phyloP scores from a whole-genome alignment of 768 basidiomycete genomes.

The Mycena indigotica region DNA sequence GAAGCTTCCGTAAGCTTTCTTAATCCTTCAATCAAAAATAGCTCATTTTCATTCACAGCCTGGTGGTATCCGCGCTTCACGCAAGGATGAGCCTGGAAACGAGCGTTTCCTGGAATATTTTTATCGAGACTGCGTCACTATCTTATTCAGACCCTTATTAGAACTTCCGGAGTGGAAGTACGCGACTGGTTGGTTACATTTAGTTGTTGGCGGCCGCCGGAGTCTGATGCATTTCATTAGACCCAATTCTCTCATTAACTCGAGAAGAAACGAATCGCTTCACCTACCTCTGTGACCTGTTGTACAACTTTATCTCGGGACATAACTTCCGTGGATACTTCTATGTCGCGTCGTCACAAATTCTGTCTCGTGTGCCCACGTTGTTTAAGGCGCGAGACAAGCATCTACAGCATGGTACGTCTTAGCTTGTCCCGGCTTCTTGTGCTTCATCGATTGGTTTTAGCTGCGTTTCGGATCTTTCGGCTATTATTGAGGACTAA shows the following conservation, averaged over 20 bases:
- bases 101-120: slow-evolving; percentile 94
- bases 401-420: slow-evolving; percentile 86
- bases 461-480: slow-evolving; percentile 93
- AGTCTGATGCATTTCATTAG: slow-evolving; percentile 35
- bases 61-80: slow-evolving; percentile 47
- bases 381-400: slow-evolving; percentile 86
- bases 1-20: slow-evolving; percentile 30
- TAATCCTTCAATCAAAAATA: slow-evolving; percentile 9
- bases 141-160: slow-evolving; percentile 78
- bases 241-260: slow-evolving; percentile 55
- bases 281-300: slow-evolving; percentile 87
- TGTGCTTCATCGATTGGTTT: slow-evolving; percentile 10
- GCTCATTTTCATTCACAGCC: slow-evolving; percentile 29
- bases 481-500: slow-evolving; percentile 80
- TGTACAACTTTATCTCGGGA: slow-evolving; percentile 85
- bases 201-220: slow-evolving; percentile 7
- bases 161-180: slow-evolving; percentile 72
- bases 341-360: slow-evolving; percentile 80
- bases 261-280: slow-evolving; percentile 82
- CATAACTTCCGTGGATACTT: slow-evolving; percentile 93
- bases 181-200: slow-evolving; percentile 33
- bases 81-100: slow-evolving; percentile 82
- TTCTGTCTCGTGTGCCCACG: slow-evolving; percentile 72
- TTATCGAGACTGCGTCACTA: slow-evolving; percentile 80
- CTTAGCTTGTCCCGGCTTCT: slow-evolving; percentile 16